Conservation (phyloP, 2,329 filamentous ascomycete species). For the Phyllosticta citrichinensis region DNA sequence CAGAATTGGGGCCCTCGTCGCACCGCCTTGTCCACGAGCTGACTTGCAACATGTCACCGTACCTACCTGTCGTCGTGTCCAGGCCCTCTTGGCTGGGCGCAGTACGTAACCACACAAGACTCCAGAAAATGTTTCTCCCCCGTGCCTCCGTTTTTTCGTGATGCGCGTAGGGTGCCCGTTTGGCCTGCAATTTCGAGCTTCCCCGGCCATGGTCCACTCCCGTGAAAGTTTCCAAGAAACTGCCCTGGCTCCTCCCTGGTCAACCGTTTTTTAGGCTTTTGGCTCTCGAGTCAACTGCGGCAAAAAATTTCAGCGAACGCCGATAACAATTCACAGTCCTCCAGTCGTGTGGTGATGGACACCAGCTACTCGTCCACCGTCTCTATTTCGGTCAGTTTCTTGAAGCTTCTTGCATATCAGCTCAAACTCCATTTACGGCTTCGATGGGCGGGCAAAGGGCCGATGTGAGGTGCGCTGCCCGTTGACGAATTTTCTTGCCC, state of each 20-base stretch:
- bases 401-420: neutral
- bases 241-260: neutral
- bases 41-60: neutral
- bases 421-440: neutral
- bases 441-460: neutral
- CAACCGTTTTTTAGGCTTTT: neutral
- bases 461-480: slow-evolving; percentile 3
- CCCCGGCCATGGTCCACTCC: neutral
- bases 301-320: neutral
- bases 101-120: neutral
- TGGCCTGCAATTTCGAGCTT: slow-evolving; percentile 1
- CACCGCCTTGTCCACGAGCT: neutral
- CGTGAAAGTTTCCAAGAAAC: neutral
- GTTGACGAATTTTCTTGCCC: neutral
- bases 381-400: neutral
- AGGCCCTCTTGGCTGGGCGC: neutral
- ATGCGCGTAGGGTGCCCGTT: neutral
- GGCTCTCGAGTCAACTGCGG: neutral
- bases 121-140: neutral
- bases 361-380: neutral
- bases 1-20: neutral
- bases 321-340: neutral
- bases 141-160: neutral
- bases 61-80: neutral
- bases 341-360: neutral